Percentiles rank a stretch among this genome's conserved stretches.
Conservation (phyloP, 106 monocot genomes). For the Iris macrosiphon region DNA sequence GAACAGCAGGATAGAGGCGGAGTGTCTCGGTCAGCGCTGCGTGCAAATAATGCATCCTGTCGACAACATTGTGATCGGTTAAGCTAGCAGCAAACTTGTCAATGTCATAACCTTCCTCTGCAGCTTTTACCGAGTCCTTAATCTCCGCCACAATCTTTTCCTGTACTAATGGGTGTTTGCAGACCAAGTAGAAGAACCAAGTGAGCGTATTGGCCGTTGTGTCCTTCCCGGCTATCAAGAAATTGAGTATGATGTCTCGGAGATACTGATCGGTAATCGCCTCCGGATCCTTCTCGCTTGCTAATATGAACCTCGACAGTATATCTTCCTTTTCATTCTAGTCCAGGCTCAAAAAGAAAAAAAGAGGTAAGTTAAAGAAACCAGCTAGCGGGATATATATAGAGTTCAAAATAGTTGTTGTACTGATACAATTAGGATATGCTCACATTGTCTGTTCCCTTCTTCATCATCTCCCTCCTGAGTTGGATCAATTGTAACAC, state of each 20-base stretch:
- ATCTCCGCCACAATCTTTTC: conserved; percentile 34
- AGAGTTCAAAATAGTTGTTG: too few species aligned
- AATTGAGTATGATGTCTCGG: conserved; percentile 53
- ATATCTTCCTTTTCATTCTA: conserved; percentile 41
- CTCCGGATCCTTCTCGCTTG: conserved; percentile 21
- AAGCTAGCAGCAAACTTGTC: conserved; percentile 6
- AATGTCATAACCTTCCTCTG: not conserved
- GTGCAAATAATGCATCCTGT: conserved; percentile 54
- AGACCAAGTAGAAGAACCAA: conserved; percentile 57
- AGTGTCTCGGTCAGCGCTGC: conserved; percentile 51
- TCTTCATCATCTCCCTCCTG: too few species aligned
- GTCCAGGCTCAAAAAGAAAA: too few species aligned
- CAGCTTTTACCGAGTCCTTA: too few species aligned
- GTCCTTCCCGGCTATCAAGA: conserved; percentile 58
- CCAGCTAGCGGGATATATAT: too few species aligned
- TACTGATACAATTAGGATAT: too few species aligned
- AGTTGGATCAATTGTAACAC: conserved; percentile 22
- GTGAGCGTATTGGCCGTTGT: conserved; percentile 43
- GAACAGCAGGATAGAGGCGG: conserved; percentile 48
- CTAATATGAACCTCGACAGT: conserved; percentile 48
- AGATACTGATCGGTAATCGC: conserved; percentile 26
- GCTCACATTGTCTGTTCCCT: too few species aligned
- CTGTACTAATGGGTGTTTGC: conserved; percentile 41
- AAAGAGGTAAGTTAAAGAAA: too few species aligned
- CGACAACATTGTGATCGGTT: conserved; percentile 24